Evolutionary conservation across 2,329 filamentous ascomycete genomes (phyloP), one percentile per base, ranked within the genome.

Genomic region (Fusarium sublunatum): DNA sequence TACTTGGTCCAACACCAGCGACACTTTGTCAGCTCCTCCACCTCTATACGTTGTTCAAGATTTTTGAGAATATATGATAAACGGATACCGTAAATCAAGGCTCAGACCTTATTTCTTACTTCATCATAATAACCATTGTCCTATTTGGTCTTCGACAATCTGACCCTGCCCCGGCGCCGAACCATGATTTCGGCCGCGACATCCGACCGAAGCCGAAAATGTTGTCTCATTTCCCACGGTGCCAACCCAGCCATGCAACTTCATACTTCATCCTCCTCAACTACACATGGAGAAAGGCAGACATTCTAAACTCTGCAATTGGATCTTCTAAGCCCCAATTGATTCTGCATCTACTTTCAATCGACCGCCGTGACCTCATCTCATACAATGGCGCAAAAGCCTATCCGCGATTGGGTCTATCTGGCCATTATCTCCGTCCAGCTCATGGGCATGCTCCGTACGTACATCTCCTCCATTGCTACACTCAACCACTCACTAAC

Each of bases 371-470:
- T 8, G 4, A 4, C 6, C 0, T 5, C 5, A 3, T 1, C 4
- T 22, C 1, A 8, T 12, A 50, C 5, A 25, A 73, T 73, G 72
- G 57, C 69, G 3, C 61, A 67, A 39, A 73, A 73, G 53, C 55
- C 57, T 13, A 26, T 61, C 35, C 75, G 74, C 46, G 75, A 79
- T 46, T 74, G 69, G 70, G 44, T 74, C 39, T 79, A 79, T 35
- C 68, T 79, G 7, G 57, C 58, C 68, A 68, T 77, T 44, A 71
- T 78, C 26, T 56, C 57, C 19, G 62, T 71, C 6, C 76, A 78
- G 55, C 69, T 77, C 32, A 48, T 72, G 7, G 75, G 75, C 66
- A 78, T 77, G 73, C 59, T 78, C n/a, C 61, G 76, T 78, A 68
- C 39, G 67, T 58, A n/a, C 4, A 6, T n/a, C 8, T 11, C 7